Conservation (phyloP, 139 green algal species). For the Eudorina sp. region DNA sequence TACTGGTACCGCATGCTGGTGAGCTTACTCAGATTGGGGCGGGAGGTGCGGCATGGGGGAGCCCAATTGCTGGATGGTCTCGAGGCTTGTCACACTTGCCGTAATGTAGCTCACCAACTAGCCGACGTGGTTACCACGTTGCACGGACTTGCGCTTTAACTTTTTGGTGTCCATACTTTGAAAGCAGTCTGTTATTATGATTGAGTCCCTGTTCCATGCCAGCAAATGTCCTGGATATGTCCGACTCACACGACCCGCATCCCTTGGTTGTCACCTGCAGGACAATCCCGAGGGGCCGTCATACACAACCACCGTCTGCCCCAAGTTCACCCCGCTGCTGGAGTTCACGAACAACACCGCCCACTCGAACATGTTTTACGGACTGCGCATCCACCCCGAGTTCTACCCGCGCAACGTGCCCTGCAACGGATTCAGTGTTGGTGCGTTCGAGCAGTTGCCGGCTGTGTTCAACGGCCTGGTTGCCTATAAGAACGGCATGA, state of each 20-base stretch:
- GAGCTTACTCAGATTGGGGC: neutral
- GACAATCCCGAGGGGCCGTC: conserved; percentile 60
- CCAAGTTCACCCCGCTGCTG: conserved; percentile 65
- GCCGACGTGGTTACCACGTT: too few relatives aligned
- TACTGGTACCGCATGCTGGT: conserved; percentile 66
- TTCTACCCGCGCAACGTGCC: conserved; percentile 60
- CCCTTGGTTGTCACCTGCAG: conserved; percentile 29
- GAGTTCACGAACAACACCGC: conserved; percentile 74
- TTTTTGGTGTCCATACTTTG: too few relatives aligned
- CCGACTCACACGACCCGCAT: too few relatives aligned
- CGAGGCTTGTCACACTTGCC: too few relatives aligned
- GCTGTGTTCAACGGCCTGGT: conserved; percentile 63
- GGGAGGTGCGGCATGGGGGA: too few relatives aligned
- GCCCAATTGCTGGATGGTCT: too few relatives aligned
- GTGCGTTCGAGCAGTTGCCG: conserved; percentile 35
- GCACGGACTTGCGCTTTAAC: too few relatives aligned
- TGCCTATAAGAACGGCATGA: conserved; percentile 79
- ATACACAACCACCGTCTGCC: conserved; percentile 60
- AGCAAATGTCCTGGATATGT: too few relatives aligned
- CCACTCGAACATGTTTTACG: conserved; percentile 80
- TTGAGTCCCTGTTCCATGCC: too few relatives aligned
- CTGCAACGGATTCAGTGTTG: conserved; percentile 39
- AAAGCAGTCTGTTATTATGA: too few relatives aligned
- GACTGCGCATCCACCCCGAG: conserved; percentile 65
- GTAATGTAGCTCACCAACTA: too few relatives aligned